Evolutionary conservation across 2,329 filamentous ascomycete genomes (phyloP).

Genomic region (Venturiaceae sp.): DNA sequence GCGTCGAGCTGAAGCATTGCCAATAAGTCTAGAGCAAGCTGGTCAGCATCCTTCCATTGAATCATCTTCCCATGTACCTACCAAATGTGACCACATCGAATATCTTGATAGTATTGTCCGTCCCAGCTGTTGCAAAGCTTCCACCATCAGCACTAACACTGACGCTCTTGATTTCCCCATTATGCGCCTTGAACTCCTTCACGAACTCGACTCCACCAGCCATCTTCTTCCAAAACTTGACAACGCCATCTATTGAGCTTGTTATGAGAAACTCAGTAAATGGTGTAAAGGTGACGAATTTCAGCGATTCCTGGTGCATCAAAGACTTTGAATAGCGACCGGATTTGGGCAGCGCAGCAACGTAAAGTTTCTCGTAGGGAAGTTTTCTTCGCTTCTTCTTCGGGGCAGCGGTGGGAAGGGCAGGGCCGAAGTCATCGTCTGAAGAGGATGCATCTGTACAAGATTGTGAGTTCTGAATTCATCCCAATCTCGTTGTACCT

Average conservation of each 20-base stretch:
- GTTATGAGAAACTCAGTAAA: conserved; percentile 93
- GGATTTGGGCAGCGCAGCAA: conserved; percentile 77
- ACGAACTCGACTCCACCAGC: conserved; percentile 90
- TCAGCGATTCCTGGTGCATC: conserved; percentile 95
- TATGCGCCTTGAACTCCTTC: conserved; percentile 91
- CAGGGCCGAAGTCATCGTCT: conserved; percentile 82
- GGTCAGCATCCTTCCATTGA: conserved; percentile 10
- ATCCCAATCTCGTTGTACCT: neutral
- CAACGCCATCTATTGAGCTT: conserved; percentile 84
- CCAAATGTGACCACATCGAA: conserved; percentile 71
- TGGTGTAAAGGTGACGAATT: conserved; percentile 80
- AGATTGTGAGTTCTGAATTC: neutral
- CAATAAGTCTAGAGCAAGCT: conserved; percentile 52
- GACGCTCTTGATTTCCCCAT: conserved; percentile 72
- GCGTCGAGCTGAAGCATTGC: conserved; percentile 73
- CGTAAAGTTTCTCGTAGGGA: conserved; percentile 89
- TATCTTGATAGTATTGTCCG: conserved; percentile 70
- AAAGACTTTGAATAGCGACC: conserved; percentile 84
- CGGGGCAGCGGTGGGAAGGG: conserved; percentile 68
- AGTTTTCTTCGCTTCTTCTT: conserved; percentile 89
- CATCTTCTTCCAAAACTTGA: conserved; percentile 99
- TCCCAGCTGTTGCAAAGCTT: conserved; percentile 84
- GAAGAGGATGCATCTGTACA: conserved; percentile 50
- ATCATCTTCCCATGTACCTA: conserved; percentile 18
- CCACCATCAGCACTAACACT: conserved; percentile 82